A percentile compares a stretch with the other conserved stretches of the same genome.
These are phyloP conservation scores for Phytophthora meadii DNA, from an alignment of 352 stramenopile genomes.

Conservation along the genomic window DNA sequence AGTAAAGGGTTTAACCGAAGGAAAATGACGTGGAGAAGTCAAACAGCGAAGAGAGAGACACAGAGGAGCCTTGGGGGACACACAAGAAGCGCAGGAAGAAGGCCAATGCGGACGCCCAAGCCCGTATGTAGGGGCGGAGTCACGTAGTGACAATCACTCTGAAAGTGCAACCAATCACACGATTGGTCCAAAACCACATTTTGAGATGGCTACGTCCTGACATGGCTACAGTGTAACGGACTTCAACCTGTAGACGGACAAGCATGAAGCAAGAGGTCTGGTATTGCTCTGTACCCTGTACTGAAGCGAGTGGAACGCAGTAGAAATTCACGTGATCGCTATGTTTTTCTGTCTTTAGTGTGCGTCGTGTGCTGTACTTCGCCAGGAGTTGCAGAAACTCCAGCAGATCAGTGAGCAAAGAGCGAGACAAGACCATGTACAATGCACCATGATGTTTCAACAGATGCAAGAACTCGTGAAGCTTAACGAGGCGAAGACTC, in stretches of 20 bases:
- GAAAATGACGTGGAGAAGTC: conserved; percentile 1
- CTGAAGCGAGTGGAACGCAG: too few relatives aligned
- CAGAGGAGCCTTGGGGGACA: not conserved
- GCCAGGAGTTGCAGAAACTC: conserved; percentile 27
- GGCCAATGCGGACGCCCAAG: not conserved
- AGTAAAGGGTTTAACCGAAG: not conserved
- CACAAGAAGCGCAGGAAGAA: not conserved
- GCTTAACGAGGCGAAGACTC: conserved; percentile 38
- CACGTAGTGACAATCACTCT: not conserved
- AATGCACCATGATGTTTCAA: conserved; percentile 52
- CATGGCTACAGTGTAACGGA: conserved; percentile 1
- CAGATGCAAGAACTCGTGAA: conserved; percentile 53
- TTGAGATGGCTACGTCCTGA: conserved; percentile 1
- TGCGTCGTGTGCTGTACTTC: conserved; percentile 17
- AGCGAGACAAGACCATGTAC: conserved; percentile 40
- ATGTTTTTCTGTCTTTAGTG: conserved; percentile 17
- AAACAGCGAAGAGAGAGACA: not conserved
- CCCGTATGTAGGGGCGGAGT: conserved; percentile 4
- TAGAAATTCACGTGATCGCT: too few relatives aligned
- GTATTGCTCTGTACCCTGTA: not conserved
- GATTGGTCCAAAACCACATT: not conserved
- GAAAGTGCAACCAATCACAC: too few relatives aligned
- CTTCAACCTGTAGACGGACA: conserved; percentile 1
- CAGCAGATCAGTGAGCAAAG: conserved; percentile 22
- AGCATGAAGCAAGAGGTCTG: conserved; percentile 19